These are phyloP conservation scores for Pseudogymnoascus sp. DNA, from an alignment of 2,329 filamentous ascomycete species.

Conservation along the genomic window DNA sequence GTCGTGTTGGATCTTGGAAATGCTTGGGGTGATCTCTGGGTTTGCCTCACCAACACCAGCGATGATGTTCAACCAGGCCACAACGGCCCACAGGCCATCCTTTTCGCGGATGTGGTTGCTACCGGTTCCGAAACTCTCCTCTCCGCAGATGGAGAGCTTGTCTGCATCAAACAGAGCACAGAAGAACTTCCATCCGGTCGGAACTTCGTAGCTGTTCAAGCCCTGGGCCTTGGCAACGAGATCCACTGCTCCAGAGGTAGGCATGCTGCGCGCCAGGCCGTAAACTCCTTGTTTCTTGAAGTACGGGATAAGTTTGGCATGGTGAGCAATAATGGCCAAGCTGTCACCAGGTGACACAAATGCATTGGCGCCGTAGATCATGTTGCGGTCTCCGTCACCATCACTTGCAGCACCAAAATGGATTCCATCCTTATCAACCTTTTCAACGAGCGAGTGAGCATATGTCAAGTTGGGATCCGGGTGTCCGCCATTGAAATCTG, in stretches of 20 bases:
- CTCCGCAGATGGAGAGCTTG: constrained; percentile 96
- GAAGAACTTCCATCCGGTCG: constrained; percentile 99
- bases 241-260: constrained; percentile 90
- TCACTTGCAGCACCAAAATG: constrained; percentile 96
- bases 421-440: constrained; percentile 81
- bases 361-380: constrained; percentile 96
- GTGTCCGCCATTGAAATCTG: constrained; percentile 95
- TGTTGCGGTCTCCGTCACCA: constrained; percentile 97
- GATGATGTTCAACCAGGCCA: constrained; percentile 98
- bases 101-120: constrained; percentile 99
- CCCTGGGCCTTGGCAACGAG: constrained; percentile 92
- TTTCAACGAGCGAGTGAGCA: constrained; percentile 87
- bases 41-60: constrained; percentile 82
- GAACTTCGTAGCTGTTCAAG: constrained; percentile 88
- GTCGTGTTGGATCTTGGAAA: constrained; percentile 90
- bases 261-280: constrained; percentile 94
- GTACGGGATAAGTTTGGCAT: constrained; percentile 93
- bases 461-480: constrained; percentile 98
- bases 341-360: constrained; percentile 98
- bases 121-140: constrained; percentile 96
- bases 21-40: constrained; percentile 74
- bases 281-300: constrained; percentile 97
- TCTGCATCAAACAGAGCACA: constrained; percentile 88
- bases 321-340: constrained; percentile 94
- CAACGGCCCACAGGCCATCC: constrained; percentile 94